Evolutionary conservation across 345 rosid species (phyloP).

Genomic region (Gossypium herbaceum): DNA sequence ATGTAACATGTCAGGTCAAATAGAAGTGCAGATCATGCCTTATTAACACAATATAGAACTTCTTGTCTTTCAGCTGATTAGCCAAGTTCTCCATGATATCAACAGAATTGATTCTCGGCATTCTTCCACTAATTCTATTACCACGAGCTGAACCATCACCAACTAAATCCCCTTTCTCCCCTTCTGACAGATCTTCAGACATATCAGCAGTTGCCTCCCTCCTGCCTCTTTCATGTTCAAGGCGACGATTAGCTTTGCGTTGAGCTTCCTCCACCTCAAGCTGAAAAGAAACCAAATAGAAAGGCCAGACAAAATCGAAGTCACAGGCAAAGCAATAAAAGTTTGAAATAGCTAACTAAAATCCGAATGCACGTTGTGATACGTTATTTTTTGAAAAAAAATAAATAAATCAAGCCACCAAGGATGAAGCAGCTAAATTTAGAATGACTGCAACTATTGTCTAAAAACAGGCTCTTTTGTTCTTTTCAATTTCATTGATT

Average conservation of each 20-base stretch:
- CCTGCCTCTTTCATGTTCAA: slow-evolving; percentile 65
- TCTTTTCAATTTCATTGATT: too few species aligned
- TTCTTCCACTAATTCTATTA: slow-evolving; percentile 42
- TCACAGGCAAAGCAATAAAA: neutral
- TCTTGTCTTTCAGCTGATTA: slow-evolving; percentile 61
- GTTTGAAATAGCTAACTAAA: neutral
- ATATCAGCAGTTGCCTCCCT: slow-evolving; percentile 67
- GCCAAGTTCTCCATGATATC: slow-evolving; percentile 72
- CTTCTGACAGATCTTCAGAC: slow-evolving; percentile 74
- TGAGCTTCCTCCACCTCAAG: slow-evolving; percentile 69
- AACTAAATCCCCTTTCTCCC: slow-evolving; percentile 58
- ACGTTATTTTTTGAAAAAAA: neutral
- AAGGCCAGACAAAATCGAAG: neutral
- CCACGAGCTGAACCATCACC: slow-evolving; percentile 46
- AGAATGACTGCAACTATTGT: neutral
- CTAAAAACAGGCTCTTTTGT: too few species aligned
- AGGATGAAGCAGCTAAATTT: neutral
- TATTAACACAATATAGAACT: slow-evolving; percentile 71
- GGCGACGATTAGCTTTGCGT: slow-evolving; percentile 46
- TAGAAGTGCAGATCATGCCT: slow-evolving; percentile 37
- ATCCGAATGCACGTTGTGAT: neutral
- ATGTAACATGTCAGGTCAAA: neutral
- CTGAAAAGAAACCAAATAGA: slow-evolving; percentile 24
- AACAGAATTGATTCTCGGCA: slow-evolving; percentile 56
- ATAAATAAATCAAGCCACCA: neutral